Evolutionary conservation across 1,139 yeast genomes (phyloP), one percentile per base, ranked within the genome.

Genomic region (Hansenula sp.): DNA sequence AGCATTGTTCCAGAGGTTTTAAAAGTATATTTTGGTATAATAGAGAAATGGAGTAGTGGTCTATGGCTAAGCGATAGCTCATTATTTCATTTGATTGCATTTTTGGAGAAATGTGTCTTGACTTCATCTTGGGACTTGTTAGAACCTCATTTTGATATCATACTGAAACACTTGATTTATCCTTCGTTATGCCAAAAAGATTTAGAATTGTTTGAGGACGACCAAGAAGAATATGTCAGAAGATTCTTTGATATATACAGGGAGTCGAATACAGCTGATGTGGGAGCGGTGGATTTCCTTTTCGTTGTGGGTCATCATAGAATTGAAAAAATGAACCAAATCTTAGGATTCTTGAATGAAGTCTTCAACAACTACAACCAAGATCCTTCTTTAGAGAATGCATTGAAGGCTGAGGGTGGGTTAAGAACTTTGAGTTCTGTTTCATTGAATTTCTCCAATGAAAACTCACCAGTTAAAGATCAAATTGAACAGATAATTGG

Each of bases 371-470:
- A 63, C 18, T 67, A 55, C 45, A 47, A 48, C 2, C 47, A 50
- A 16, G 54, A 58, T 24, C 49, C 52, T 18, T 48, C 54, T 28
- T 63, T 81, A 42, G 77, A 72, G 21, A 61, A 73, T 30, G 94
- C 96, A 3, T 77, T 80, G 52, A 78, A 82, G 60, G 86, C 82
- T 51, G 98, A 91, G 61, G 96, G 96, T 49, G 82, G 87, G 3
- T 70, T 91, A 60, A 77, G 96, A 59, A 76, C 89, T 62, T 70
- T 91, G 44, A 91, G 96, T 9, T 73, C 87, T 2, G 71, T 91
- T 36, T 74, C 93, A 2, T 74, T 75, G 40, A 67, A 79, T 48
- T 71, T 87, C 44, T 58, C 74, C 36, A 62, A 67, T 32, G 71
- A 72, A 32, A 70, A 71, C 35, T 77, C 82, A 16, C 84, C 86